Conservation (phyloP, 2,329 filamentous ascomycete genomes). For the Dothistroma pini region DNA sequence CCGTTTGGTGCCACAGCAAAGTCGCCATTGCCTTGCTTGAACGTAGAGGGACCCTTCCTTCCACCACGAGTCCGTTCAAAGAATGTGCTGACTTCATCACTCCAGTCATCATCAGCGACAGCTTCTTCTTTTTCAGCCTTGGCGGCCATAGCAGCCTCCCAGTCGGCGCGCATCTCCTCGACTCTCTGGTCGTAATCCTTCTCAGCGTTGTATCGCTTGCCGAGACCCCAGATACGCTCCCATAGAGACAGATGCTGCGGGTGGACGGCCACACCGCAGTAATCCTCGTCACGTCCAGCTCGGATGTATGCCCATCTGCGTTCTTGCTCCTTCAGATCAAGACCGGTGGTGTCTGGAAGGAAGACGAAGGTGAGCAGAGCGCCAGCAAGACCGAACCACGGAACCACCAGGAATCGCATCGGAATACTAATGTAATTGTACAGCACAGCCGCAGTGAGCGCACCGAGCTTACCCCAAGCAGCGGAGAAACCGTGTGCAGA, state of each 20-base stretch:
- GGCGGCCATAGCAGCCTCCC: slow-evolving; percentile 54
- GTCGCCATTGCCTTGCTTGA: slow-evolving; percentile 12
- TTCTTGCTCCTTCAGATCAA: slow-evolving; percentile 96
- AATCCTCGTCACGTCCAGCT: slow-evolving; percentile 70
- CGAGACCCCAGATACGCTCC: slow-evolving; percentile 74
- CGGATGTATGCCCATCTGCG: slow-evolving; percentile 88
- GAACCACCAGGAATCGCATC: slow-evolving; percentile 85
- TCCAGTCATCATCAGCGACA: slow-evolving; percentile 46
- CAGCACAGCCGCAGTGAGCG: slow-evolving; percentile 78
- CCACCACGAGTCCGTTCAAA: slow-evolving; percentile 48
- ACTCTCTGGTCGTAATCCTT: slow-evolving; percentile 77
- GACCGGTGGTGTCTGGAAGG: slow-evolving; percentile 93
- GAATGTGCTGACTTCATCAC: slow-evolving; percentile 50
- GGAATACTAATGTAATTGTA: slow-evolving; percentile 92
- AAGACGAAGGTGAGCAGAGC: slow-evolving; percentile 79
- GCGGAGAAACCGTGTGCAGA: slow-evolving; percentile 95
- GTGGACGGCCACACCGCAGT: slow-evolving; percentile 92
- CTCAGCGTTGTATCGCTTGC: slow-evolving; percentile 79
- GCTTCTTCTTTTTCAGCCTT: slow-evolving; percentile 46
- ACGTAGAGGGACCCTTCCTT: slow-evolving; percentile 13
- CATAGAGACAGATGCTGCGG: slow-evolving; percentile 81
- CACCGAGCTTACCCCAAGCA: slow-evolving; percentile 82
- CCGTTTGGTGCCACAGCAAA: slow-evolving; percentile 6
- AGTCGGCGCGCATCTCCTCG: slow-evolving; percentile 66
- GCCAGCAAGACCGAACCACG: slow-evolving; percentile 89